Conservation (phyloP, 352 stramenopile species). For the Albugo candida region DNA sequence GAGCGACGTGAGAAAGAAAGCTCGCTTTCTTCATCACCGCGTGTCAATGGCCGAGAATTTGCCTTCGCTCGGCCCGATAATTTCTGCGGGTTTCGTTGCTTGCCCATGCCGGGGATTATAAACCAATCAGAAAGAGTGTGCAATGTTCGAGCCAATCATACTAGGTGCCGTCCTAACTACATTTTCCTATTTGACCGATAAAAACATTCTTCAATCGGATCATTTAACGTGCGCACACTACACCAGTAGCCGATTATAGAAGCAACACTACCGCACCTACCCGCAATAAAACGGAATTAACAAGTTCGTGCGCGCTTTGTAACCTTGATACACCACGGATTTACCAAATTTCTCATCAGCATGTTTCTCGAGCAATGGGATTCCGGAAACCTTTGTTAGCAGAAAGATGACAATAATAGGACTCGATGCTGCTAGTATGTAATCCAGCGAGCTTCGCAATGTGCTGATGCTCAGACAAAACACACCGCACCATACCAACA, state of each 20-base stretch:
- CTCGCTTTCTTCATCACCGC: constrained; percentile 43
- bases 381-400: constrained; percentile 42
- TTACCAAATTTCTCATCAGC: constrained; percentile 47
- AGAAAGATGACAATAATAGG: constrained; percentile 57
- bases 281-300: constrained; percentile 24
- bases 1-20: constrained; percentile 37
- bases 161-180: too few relatives aligned
- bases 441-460: constrained; percentile 15
- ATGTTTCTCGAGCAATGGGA: constrained; percentile 59
- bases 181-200: too few relatives aligned
- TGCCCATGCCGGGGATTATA: too few relatives aligned
- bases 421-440: constrained; percentile 24
- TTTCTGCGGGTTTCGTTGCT: too few relatives aligned
- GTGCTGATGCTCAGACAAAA: constrained; percentile 28
- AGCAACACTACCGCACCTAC: too few relatives aligned
- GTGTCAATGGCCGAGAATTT: not conserved
- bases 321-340: constrained; percentile 41
- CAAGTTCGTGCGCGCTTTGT: constrained; percentile 53
- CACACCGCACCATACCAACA: constrained; percentile 73
- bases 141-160: too few relatives aligned
- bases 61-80: too few relatives aligned
- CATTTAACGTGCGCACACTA: too few relatives aligned
- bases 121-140: too few relatives aligned
- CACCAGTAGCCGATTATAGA: too few relatives aligned
- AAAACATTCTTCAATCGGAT: too few relatives aligned